phyloP scores from a whole-genome alignment of 176 grass and related monocot species.

The Areca catechu region DNA sequence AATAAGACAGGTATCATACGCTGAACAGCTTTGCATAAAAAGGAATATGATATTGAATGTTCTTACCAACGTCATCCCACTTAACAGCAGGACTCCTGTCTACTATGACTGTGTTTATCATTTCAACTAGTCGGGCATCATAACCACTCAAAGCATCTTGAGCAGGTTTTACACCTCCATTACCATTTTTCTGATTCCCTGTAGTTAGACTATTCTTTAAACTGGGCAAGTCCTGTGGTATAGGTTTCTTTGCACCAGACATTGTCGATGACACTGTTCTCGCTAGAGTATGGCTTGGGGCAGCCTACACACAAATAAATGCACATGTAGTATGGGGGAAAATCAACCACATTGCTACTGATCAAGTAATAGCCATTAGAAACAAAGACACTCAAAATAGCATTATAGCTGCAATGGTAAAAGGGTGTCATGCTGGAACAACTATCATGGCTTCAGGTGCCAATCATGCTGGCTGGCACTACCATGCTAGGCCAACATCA shows the following conservation, averaged over 20 bases:
- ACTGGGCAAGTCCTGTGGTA: constrained; percentile 22
- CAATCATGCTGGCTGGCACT: too few relatives aligned
- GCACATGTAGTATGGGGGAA: neutral
- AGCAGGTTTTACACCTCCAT: constrained; percentile 27
- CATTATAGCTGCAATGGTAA: too few relatives aligned
- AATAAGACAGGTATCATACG: constrained; percentile 4
- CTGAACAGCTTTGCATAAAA: constrained; percentile 6
- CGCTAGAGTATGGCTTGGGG: constrained; percentile 22
- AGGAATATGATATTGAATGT: constrained; percentile 1
- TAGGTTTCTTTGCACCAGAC: constrained; percentile 19
- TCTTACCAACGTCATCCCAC: constrained; percentile 95
- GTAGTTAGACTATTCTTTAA: constrained; percentile 40
- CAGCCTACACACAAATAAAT: constrained; percentile 16
- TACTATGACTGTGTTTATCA: constrained; percentile 90
- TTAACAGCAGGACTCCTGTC: constrained; percentile 86
- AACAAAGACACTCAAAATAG: too few relatives aligned
- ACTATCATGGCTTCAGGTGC: too few relatives aligned
- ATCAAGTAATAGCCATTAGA: too few relatives aligned
- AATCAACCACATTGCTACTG: neutral
- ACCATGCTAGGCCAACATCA: too few relatives aligned
- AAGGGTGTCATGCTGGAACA: too few relatives aligned
- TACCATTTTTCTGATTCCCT: constrained; percentile 21
- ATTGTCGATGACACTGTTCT: constrained; percentile 19
- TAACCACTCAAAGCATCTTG: constrained; percentile 35
- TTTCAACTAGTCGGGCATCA: constrained; percentile 67